Evolutionary conservation across 352 stramenopile genomes (phyloP), one percentile per base, ranked within the genome.

Genomic region (Globisporangium megalacanthum): DNA sequence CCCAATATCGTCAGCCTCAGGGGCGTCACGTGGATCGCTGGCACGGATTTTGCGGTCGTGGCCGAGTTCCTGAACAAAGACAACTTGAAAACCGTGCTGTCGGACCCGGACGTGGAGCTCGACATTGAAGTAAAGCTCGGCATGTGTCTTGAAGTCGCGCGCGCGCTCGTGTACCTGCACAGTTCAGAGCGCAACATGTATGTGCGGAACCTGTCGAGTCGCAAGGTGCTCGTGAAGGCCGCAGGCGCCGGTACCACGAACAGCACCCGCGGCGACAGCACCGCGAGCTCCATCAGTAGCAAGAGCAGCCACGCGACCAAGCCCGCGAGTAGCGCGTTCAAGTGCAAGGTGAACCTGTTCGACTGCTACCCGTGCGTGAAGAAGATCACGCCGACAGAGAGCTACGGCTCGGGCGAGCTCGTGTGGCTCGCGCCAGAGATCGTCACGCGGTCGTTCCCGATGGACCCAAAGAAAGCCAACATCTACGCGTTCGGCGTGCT

Each of bases 1-100:
- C 70, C 73, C 10, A 90, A 88, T 48, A 75, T 93, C 49, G 79
- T 87, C 20, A 77, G 55, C 22, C 56, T 91, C 15, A 58, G 87
- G 19, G 83, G 83, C 10, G 77, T 91, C 8, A 84, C 78, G 13
- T 90, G 75, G 77, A 52, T 93, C 29, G 73, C 75, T 25, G 80
- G 81, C 14, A 89, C 79, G n/a, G 83, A 93, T 62, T 91, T 90
- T 41, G 72, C 75, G 6, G 68, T 88, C 17, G 72, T 93, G 31
- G 75, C 77, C 4, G 80, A 93, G 64, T 93, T 83, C 56, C 77
- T 89, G 73, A 74, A 83, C 41, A 88, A 87, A 58, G 76, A 78
- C 49, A 88, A 80, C 45, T 49, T 92, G 20, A 75, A 72, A 52
- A 68, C 70, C 1, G 62, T 93, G 55, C 73, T 90, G 15, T 57